Base-by-base conservation (phyloP, 768 basidiomycete species). In the Mycena latifolia region DNA sequence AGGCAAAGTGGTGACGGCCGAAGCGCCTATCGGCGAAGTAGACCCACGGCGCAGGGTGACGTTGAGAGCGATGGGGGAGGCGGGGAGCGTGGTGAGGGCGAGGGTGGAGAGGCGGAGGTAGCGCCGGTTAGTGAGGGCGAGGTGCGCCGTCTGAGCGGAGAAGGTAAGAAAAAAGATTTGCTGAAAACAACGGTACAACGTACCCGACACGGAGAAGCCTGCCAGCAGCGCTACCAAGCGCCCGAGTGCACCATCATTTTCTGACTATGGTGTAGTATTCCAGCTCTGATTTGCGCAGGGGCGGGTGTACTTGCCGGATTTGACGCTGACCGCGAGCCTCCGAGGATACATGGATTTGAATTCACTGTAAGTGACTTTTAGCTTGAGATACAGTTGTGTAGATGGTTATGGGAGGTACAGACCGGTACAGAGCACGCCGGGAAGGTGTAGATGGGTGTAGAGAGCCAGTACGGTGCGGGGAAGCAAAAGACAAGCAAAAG, bases 361-460 rank as follows among this genome's bases (percentile, higher is more conserved):
- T 15, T 37, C 37, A 15, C 37, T 37, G 37, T 15, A 15, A 37
- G 37, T 9, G 37, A 37, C 37, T 37, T 37, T 8, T 15, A 37
- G 37, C 37, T 37, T 37, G 9, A 37, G 37, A 37, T 37, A 37
- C 7, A 37, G 37, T 15, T 37, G 37, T 8, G 14, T 8, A 10
- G 14, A 17, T 11, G 6, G 37, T 37, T 11, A 3, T 9, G n/a
- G 20, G 3, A n/a, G n/a, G n/a, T n/a, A n/a, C n/a, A n/a, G n/a
- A n/a, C n/a, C 18, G 18, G 20, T 45, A 20, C n/a, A n/a, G 22
- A 24, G 77, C 61, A 71, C 78, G 47, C 74, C 76, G 22, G 20
- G 43, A 45, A n/a, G 43, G 43, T 24, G 43, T 24, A 45, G 43
- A 37, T 10, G 37, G 37, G 37, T 33, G 37, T 24, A 45, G 22